Base-by-base conservation (phyloP, 768 basidiomycete species). In the Cystobasidium tubakii region DNA sequence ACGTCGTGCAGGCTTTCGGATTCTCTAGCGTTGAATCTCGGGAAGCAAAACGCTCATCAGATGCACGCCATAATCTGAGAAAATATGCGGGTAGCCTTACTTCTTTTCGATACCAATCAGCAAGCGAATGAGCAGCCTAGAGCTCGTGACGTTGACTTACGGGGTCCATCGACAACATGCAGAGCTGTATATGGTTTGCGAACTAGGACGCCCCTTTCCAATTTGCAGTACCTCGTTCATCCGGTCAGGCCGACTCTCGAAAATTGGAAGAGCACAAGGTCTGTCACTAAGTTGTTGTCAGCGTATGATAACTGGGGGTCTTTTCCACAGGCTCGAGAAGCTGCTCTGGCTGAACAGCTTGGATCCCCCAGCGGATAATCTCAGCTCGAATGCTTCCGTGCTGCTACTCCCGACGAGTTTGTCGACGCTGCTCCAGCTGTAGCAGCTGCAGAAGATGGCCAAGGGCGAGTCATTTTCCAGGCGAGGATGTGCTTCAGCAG, bases 181-280 rank as follows among this genome's bases (percentile, higher is more conserved):
- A n/a, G n/a, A n/a, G n/a, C n/a, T n/a, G n/a, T n/a, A n/a, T n/a
- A n/a, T n/a, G n/a, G n/a, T n/a, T n/a, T n/a, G n/a, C n/a, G n/a
- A n/a, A n/a, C n/a, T 12, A 65, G 63, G 36, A 65, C 34, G 27
- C n/a, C n/a, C 63, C 63, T 43, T 65, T 65, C 63, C 63, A 33
- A 17, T 10, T 33, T 15, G 63, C 63, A 15, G 63, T 65, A 2
- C 63, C 63, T 27, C 36, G 63, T 23, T 65, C 63, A 15, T 31
- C 27, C 36, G 63, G 63, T 29, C 63, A 65, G 27, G 31, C 63
- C 44, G 63, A 65, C 63, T 65, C 63, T n/a, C 63, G 63, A 12
- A 36, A 10, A 21, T 65, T 65, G 6, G 63, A 42, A 29, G 63
- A 65, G 39, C 63, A 65, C 63, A 65, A 46, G 63, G 63, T 65